Evolutionary conservation across 139 green algal genomes (phyloP).

Genomic region (Haematococcus lacustris): DNA sequence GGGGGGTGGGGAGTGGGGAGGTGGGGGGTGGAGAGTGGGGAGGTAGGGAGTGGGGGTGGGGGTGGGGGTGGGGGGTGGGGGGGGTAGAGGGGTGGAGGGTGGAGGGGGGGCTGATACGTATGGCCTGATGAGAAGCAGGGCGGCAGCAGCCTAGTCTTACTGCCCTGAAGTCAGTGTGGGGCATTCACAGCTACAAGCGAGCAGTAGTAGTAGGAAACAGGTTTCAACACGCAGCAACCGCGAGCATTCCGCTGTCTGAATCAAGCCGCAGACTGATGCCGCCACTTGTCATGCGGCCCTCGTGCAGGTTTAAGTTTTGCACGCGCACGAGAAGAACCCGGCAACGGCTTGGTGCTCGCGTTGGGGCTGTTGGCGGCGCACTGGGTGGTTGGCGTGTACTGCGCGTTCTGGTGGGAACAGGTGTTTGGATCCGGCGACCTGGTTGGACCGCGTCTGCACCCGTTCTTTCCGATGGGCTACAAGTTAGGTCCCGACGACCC

Average conservation of each 20-base stretch:
- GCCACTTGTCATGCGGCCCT: neutral
- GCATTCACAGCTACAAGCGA: too few relatives aligned
- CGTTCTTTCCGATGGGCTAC: conserved; percentile 27
- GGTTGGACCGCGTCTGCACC: conserved; percentile 12
- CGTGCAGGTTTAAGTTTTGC: neutral
- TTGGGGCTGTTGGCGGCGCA: conserved; percentile 29
- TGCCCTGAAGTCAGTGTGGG: too few relatives aligned
- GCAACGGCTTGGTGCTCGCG: conserved; percentile 31
- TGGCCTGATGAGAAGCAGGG: neutral
- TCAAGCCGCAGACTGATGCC: neutral
- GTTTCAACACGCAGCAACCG: neutral
- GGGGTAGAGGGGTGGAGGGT: neutral
- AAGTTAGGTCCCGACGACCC: conserved; percentile 21
- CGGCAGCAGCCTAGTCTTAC: neutral
- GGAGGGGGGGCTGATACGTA: too few relatives aligned
- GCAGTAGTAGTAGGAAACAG: neutral
- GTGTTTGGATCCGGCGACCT: conserved; percentile 7
- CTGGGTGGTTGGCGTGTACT: conserved; percentile 11
- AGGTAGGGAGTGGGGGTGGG: neutral
- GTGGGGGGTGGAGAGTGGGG: neutral
- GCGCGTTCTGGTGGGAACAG: conserved; percentile 9
- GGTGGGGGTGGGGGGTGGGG: neutral
- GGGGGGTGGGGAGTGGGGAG: neutral
- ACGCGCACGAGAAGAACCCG: neutral
- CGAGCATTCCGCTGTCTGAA: neutral